Evolutionary conservation across 169 alveolate species (phyloP), one percentile per base, ranked within the genome.

Genomic region (Plasmodium cynomolgi): DNA sequence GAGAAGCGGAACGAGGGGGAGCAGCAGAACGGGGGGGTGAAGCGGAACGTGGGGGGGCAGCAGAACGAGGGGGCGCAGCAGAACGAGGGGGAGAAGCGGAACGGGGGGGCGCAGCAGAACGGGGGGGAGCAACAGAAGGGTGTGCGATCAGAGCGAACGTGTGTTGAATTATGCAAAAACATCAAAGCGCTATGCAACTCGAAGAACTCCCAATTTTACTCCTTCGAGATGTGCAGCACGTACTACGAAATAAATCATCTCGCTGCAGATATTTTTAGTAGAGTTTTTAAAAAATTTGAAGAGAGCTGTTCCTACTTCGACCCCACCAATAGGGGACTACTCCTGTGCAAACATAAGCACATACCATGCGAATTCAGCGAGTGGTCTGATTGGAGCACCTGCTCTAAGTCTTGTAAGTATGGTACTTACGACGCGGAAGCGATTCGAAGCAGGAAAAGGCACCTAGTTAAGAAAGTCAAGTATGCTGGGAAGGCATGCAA

Each of bases 371-470:
- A 47, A 37, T 96, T 80, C 72, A 92, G 81, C 11, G 72, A 74
- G 23, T 96, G 97, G 97, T 79, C 95, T n/a, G 96, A 85, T 39
- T 96, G 97, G 97, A 84, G 96, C 15, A 15, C 6, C 29, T 96
- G 97, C 56, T 86, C 93, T 8, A 91, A 79, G 33, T 39, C 72
- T 2, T 96, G 97, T 74, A 93, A 58, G 83, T 92, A 91, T 34
- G 81, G 72, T 37, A 96, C 81, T 1, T 73, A 47, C 77, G 95
- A 95, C 17, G 81, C 95, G 0, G 85, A 50, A 37, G 80, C 93
- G 8, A 31, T 75, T 20, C n/a, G 73, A 26, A 86, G n/a, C n/a
- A 47, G 93, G 8, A 86, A 50, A 5, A 44, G 93, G 31, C 9
- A 75, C 41, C 39, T 86, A 15, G 8, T 54, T 1, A 86, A 86